Base-by-base conservation (phyloP, 768 basidiomycete species). In the Wakefieldia striispora region DNA sequence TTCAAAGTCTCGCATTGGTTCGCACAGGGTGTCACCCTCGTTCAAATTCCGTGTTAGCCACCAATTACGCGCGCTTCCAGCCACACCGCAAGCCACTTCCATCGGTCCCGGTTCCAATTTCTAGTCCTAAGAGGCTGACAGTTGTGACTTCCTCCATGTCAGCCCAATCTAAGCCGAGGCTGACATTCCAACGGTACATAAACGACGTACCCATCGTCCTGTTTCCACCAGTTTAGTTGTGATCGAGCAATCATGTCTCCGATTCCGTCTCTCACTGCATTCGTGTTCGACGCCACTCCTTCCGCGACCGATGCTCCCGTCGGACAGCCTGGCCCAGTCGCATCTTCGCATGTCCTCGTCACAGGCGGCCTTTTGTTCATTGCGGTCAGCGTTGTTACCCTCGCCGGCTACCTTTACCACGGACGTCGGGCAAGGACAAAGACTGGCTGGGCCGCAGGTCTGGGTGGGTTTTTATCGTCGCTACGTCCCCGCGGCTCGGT, bases 301-400 rank as follows among this genome's bases (percentile, higher is more conserved):
- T 60, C 49, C 3, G 40, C 6, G 45, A 20, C 23, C 38, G 37
- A 6, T 40, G 17, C 16, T 26, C 3, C 43, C 2, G 6, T 29
- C 27, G 51, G 41, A 5, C 51, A 56, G 41, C 20, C 43, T 31
- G 35, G 41, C 12, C 31, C 45, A 1, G 40, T 36, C 9, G 31
- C 37, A 16, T 41, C 53, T 2, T 43, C 33, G 3, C 43, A 48
- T 27, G 24, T 53, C 12, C 43, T 53, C 6, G 13, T 29, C 13
- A 61, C 59, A 14, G 53, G 61, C 4, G 56, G 62, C 14, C 11
- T 51, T 24, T 16, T 64, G 36, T 51, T 64, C 45, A 47, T 40
- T 14, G 41, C 26, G 3, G 55, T 46, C 6, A 51, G 46, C 10
- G 19, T 63, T 3, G 51, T 26, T 14, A 20, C 6, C 16, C 21